Percentiles rank a stretch among this genome's conserved stretches.
These are phyloP conservation scores for Tetrapisispora nanseiensis DNA, from an alignment of 805 yeast genomes.

Conservation along the genomic window DNA sequence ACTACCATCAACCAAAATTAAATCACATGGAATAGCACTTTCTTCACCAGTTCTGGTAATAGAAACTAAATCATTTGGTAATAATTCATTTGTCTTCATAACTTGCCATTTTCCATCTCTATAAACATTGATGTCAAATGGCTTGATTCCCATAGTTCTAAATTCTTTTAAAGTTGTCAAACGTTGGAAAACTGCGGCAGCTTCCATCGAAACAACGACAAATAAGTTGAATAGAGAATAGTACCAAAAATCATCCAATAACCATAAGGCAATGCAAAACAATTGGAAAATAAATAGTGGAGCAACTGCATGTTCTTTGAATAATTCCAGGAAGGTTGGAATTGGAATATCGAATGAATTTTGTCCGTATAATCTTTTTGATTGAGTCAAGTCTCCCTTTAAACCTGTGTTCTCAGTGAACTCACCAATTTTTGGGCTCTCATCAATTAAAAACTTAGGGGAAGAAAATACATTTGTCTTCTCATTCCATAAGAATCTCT, in stretches of 20 bases:
- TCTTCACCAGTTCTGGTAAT: constrained; percentile 84
- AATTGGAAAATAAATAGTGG: constrained; percentile 96
- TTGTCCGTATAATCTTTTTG: constrained; percentile 59
- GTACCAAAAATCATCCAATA: constrained; percentile 95
- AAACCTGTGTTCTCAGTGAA: constrained; percentile 51
- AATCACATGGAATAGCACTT: constrained; percentile 88
- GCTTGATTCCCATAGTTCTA: constrained; percentile 94
- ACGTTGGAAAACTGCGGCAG: constrained; percentile 91
- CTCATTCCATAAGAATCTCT: constrained; percentile 68
- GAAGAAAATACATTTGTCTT: constrained; percentile 55
- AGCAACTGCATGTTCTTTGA: constrained; percentile 96
- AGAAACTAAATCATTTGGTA: constrained; percentile 90
- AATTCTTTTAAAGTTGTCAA: constrained; percentile 90
- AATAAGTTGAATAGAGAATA: constrained; percentile 82
- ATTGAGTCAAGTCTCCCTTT: constrained; percentile 40
- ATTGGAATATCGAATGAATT: constrained; percentile 91
- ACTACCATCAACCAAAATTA: constrained; percentile 76
- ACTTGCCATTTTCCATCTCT: constrained; percentile 64
- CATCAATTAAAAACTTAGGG: constrained; percentile 61
- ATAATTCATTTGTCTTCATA: constrained; percentile 59
- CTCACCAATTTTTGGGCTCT: constrained; percentile 43
- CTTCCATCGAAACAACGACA: constrained; percentile 89
- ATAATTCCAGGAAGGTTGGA: constrained; percentile 82
- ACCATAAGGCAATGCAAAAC: constrained; percentile 92
- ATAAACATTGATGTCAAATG: constrained; percentile 65